These are phyloP conservation scores for Claviceps quebecensis DNA, from an alignment of 2,329 filamentous ascomycete genomes.

Conservation along the genomic window DNA sequence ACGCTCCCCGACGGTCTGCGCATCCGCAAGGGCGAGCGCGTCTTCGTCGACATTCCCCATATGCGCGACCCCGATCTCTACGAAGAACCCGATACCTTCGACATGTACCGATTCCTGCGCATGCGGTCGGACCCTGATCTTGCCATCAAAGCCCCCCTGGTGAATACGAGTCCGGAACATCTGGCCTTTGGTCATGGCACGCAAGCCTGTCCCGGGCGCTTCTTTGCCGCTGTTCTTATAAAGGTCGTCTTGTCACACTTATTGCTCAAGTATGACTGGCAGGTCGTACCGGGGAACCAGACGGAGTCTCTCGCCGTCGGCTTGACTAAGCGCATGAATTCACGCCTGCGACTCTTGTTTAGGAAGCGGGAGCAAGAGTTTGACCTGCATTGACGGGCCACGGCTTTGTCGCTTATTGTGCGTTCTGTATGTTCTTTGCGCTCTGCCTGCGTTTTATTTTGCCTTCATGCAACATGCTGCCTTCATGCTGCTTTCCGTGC, in stretches of 20 bases:
- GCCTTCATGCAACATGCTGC: no score
- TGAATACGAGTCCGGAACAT: slow-evolving; percentile 6
- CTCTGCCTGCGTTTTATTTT: not conserved
- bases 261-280: slow-evolving; percentile 7
- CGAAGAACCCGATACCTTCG: slow-evolving; percentile 5
- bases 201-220: slow-evolving; percentile 7
- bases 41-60: slow-evolving; percentile 7
- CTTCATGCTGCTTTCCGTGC: no score
- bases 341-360: slow-evolving; percentile 2
- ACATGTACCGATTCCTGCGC: slow-evolving; percentile 7
- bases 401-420: not conserved
- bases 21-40: slow-evolving; percentile 5
- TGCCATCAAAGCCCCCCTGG: slow-evolving; percentile 5
- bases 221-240: slow-evolving; percentile 5
- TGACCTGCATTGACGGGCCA: slow-evolving; percentile 1
- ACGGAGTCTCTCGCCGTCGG: slow-evolving; percentile 3
- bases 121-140: slow-evolving; percentile 3
- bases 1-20: slow-evolving; percentile 2
- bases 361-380: slow-evolving; percentile 5
- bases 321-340: slow-evolving; percentile 6
- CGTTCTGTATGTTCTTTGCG: not conserved
- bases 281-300: slow-evolving; percentile 1
- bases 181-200: slow-evolving; percentile 6
- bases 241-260: slow-evolving; percentile 6
- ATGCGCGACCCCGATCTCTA: slow-evolving; percentile 6